phyloP scores from a whole-genome alignment of 495 filamentous ascomycete genomes.

The Daldinia loculata region DNA sequence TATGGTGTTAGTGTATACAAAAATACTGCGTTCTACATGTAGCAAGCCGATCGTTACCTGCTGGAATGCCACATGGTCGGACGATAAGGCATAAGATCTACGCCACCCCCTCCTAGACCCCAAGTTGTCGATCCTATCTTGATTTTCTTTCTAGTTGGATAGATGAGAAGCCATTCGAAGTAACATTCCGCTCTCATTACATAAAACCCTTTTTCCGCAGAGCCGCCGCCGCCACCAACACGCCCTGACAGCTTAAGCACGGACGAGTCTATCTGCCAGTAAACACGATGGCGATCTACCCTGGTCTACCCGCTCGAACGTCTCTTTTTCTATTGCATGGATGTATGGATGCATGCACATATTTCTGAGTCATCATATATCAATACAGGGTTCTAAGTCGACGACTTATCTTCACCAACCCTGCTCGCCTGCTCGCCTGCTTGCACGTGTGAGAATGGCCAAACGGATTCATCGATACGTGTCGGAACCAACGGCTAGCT shows the following conservation, averaged over 20 bases:
- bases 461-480: constrained; percentile 14
- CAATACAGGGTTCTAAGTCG: not conserved
- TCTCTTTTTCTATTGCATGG: constrained; percentile 3
- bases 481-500: constrained; percentile 13
- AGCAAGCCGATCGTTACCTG: constrained; percentile 1
- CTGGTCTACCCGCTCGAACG: constrained; percentile 32
- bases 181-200: constrained; percentile 18
- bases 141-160: not conserved
- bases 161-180: constrained; percentile 17
- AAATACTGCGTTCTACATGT: not conserved
- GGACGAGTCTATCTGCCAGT: constrained; percentile 15
- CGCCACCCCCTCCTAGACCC: constrained; percentile 4
- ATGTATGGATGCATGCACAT: constrained; percentile 5
- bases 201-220: constrained; percentile 34
- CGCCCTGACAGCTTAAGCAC: constrained; percentile 7
- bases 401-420: constrained; percentile 17
- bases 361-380: constrained; percentile 30
- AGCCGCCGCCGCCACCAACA: constrained; percentile 26
- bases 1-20: not conserved
- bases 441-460: not conserved
- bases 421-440: too few relatives aligned
- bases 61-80: constrained; percentile 31
- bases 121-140: constrained; percentile 20
- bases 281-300: constrained; percentile 31
- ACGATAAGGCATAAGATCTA: constrained; percentile 22